These are phyloP conservation scores for Penicillium parvum DNA, from an alignment of 495 filamentous ascomycete genomes.

Conservation along the genomic window DNA sequence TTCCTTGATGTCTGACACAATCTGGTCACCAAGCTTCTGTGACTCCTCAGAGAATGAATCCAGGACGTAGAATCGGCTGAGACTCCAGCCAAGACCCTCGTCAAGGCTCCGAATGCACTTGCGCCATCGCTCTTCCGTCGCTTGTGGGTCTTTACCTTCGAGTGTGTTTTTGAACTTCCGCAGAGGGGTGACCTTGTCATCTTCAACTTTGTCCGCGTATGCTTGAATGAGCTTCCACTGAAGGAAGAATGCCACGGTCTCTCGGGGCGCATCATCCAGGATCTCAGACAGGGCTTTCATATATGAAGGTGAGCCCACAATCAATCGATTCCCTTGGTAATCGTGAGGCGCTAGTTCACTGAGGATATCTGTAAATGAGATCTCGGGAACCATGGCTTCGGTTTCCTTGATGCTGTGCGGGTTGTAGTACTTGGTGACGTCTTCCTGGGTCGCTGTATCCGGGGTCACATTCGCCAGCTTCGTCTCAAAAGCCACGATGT, in stretches of 20 bases:
- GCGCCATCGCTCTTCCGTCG: constrained; percentile 63
- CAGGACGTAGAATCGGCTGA: constrained; percentile 65
- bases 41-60: constrained; percentile 60
- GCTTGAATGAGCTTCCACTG: constrained; percentile 58
- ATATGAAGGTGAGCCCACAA: constrained; percentile 56
- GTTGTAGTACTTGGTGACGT: constrained; percentile 60
- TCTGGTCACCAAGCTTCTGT: constrained; percentile 62
- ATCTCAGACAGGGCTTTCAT: constrained; percentile 47
- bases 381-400: constrained; percentile 47
- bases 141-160: constrained; percentile 57
- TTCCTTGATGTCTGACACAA: constrained; percentile 65
- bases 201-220: constrained; percentile 49
- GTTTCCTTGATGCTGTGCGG: constrained; percentile 50
- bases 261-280: constrained; percentile 41
- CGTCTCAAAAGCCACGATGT: constrained; percentile 56
- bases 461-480: constrained; percentile 57
- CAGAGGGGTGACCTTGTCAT: constrained; percentile 54
- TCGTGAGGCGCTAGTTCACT: constrained; percentile 47
- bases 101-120: constrained; percentile 59
- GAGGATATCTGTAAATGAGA: constrained; percentile 52
- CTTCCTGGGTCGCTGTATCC: constrained; percentile 51
- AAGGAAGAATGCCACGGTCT: constrained; percentile 52
- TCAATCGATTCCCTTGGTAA: constrained; percentile 47
- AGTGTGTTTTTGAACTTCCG: constrained; percentile 55
- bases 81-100: constrained; percentile 50